Base-by-base conservation (phyloP, 2,329 filamentous ascomycete species). In the Lecanoromycetidae sp. region DNA sequence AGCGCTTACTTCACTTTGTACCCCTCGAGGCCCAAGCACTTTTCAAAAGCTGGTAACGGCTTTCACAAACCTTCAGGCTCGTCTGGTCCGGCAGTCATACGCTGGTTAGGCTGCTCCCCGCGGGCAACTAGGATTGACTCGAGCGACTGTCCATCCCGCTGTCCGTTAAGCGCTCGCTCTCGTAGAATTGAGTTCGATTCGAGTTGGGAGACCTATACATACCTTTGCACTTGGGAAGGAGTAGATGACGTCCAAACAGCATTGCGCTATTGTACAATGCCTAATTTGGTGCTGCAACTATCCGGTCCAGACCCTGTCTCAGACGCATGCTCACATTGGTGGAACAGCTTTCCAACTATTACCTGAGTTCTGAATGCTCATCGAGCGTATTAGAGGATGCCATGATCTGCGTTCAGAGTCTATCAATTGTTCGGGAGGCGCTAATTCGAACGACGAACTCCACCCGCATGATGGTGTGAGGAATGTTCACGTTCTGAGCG, bases 401-500 rank as follows among this genome's bases (percentile, higher is more conserved):
- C n/a, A 25, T 33, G 25, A 17, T 5, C 40, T 44, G 29, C 44
- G 30, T 46, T 46, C 35, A 17, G 23, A 7, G 25, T 40, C 34
- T 30, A 19, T 26, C 15, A 30, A 19, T 19, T n/a, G 23, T 45
- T 10, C 20, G 36, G 44, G 26, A 13, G 27, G 34, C 35, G 40
- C n/a, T n/a, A n/a, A n/a, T n/a, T n/a, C n/a, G 25, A 32, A 40
- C 17, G 36, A 46, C 15, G 44, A 46, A 40, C 44, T 32, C 44
- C 17, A 23, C 27, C 46, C 33, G 39, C 39, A 48, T 48, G 25
- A 38, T 27, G 39, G 27, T 40, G 33, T 34, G 25, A 48, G 26
- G 46, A 48, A 48, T 48, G 46, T 48, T 25, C 46, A 46, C 44
- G 20, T 40, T 35, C 23, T 40, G 22, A n/a, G 27, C 44, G 29